Evolutionary conservation across 2,329 filamentous ascomycete species (phyloP).

Genomic region (Penicillium thymicola): DNA sequence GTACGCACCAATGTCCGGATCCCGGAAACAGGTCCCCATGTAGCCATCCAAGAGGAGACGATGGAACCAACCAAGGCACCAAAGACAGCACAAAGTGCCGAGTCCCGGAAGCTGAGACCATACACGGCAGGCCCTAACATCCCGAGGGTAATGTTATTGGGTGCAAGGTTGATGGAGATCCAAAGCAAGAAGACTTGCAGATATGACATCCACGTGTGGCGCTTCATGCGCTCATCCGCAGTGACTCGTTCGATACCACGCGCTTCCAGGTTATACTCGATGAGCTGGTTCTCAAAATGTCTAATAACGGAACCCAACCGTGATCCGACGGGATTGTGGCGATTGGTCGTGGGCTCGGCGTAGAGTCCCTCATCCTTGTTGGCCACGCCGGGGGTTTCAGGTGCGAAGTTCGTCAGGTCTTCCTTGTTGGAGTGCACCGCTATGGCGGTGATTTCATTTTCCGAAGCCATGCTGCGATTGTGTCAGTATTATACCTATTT

Average conservation of each 20-base stretch:
- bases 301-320: constrained; percentile 31
- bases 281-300: constrained; percentile 39
- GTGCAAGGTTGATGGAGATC: constrained; percentile 61
- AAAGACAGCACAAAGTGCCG: constrained; percentile 55
- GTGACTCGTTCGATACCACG: constrained; percentile 60
- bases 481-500: constrained; percentile 20
- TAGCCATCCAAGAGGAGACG: constrained; percentile 58
- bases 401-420: constrained; percentile 7
- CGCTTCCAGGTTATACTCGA: constrained; percentile 52
- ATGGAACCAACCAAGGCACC: constrained; percentile 55
- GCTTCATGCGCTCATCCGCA: constrained; percentile 53
- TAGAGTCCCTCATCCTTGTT: constrained; percentile 19
- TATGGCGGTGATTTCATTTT: constrained; percentile 30
- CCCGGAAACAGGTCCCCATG: constrained; percentile 59
- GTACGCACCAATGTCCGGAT: constrained; percentile 57
- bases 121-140: constrained; percentile 61
- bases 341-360: constrained; percentile 10
- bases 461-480: constrained; percentile 32
- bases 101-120: constrained; percentile 57
- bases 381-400: constrained; percentile 11
- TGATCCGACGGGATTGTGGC: constrained; percentile 19
- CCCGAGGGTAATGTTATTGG: constrained; percentile 63
- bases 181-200: constrained; percentile 57
- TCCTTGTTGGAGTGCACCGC: constrained; percentile 26
- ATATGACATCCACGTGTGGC: constrained; percentile 51